phyloP scores from a whole-genome alignment of 176 grass and related monocot species.

The Oryza rufipogon region DNA sequence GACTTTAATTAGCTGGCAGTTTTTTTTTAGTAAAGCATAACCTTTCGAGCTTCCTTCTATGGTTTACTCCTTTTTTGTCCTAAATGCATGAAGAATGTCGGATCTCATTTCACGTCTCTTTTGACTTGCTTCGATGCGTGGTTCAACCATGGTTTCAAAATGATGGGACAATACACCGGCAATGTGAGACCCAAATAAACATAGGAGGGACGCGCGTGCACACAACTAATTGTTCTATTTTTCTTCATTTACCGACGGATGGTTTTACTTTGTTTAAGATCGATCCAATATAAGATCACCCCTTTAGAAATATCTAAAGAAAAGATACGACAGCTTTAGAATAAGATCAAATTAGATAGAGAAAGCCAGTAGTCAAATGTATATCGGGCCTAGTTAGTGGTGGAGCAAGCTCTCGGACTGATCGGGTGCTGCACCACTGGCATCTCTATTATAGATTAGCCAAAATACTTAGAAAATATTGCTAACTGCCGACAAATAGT shows the following conservation, averaged over 20 bases:
- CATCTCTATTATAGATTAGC: no score
- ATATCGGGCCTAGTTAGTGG: neutral
- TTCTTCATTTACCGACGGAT: conserved; percentile 3
- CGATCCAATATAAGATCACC: neutral
- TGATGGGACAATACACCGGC: neutral
- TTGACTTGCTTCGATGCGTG: neutral
- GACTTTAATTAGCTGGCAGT: neutral
- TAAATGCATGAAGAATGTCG: neutral
- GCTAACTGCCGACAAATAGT: no score
- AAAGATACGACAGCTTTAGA: neutral
- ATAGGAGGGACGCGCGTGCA: neutral
- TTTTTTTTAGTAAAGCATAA: neutral
- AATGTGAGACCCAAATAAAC: neutral
- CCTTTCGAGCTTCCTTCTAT: neutral
- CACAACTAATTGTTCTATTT: neutral
- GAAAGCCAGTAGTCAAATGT: neutral
- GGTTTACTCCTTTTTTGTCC: neutral
- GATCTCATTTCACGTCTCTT: neutral
- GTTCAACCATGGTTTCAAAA: neutral
- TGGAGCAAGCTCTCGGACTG: no score
- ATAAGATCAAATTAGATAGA: neutral
- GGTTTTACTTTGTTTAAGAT: neutral
- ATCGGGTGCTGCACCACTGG: no score
- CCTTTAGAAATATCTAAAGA: conserved; percentile 7
- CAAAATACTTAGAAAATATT: no score